Conservation (phyloP, 2,329 filamentous ascomycete species). For the Penicillium sp. region DNA sequence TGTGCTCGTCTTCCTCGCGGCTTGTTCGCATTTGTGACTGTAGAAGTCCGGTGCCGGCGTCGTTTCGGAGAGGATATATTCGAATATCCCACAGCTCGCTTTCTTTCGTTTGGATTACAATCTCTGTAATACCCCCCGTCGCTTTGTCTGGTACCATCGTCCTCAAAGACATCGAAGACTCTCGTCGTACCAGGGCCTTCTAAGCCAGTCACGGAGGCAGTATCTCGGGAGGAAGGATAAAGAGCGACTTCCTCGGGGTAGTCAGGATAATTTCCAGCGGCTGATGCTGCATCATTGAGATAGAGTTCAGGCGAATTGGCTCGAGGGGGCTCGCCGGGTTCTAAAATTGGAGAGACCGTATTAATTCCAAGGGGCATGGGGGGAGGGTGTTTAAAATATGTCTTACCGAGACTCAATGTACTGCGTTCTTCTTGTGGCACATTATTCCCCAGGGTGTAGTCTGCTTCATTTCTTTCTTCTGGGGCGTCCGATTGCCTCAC, state of each 20-base stretch:
- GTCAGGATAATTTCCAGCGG: background rate
- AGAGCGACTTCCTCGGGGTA: constrained; percentile 6
- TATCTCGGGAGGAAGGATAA: constrained; percentile 7
- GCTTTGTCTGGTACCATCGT: background rate
- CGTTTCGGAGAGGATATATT: background rate
- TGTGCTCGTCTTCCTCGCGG: background rate
- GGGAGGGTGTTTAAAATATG: background rate
- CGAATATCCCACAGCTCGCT: background rate
- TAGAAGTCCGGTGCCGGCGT: background rate
- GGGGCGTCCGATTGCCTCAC: background rate
- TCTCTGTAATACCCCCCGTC: background rate
- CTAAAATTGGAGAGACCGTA: background rate
- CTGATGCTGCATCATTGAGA: background rate
- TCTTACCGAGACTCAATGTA: background rate
- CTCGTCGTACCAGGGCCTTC: background rate
- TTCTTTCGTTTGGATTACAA: background rate
- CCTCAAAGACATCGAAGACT: constrained; percentile 4
- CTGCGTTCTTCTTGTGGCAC: background rate
- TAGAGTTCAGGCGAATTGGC: background rate
- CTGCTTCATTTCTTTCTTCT: background rate
- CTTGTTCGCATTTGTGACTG: background rate
- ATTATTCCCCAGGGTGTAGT: background rate
- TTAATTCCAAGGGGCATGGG: background rate
- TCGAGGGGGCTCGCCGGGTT: background rate
- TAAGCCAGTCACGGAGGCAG: constrained; percentile 1